Evolutionary conservation across 176 grass and related monocot genomes (phyloP).

Genomic region (Juncus effusus): DNA sequence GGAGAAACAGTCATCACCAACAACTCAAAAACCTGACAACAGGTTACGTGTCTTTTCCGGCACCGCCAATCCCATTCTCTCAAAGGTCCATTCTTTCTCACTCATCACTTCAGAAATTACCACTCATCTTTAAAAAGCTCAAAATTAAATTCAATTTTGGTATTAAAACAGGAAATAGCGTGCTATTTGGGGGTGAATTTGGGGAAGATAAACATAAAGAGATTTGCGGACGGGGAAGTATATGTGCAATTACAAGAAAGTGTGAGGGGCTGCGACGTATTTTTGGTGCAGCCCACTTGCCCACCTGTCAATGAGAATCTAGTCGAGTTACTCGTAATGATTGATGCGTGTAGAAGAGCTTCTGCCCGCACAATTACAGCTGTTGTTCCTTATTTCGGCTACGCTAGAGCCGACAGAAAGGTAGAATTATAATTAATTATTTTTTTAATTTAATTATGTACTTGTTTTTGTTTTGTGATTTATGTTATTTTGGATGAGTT

Average conservation of each 20-base stretch:
- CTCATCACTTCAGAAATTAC: neutral
- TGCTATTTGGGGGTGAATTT: conserved; percentile 75
- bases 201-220: conserved; percentile 78
- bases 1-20: neutral
- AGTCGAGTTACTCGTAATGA: conserved; percentile 94
- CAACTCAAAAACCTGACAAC: conserved; percentile 18
- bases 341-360: conserved; percentile 81
- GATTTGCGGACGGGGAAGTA: conserved; percentile 89
- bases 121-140: neutral
- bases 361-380: conserved; percentile 85
- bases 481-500: conserved; percentile 12
- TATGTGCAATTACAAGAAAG: conserved; percentile 94
- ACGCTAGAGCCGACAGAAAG: conserved; percentile 98
- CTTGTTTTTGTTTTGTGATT: neutral
- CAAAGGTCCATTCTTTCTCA: conserved; percentile 36
- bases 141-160: too few species aligned
- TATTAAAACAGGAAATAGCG: conserved; percentile 61
- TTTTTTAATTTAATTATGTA: neutral
- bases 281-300: conserved; percentile 84
- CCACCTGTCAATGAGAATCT: conserved; percentile 94
- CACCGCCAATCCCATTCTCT: conserved; percentile 61
- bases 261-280: conserved; percentile 88
- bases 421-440: conserved; percentile 24
- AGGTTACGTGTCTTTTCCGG: conserved; percentile 82
- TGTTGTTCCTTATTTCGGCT: conserved; percentile 94